Evolutionary conservation across 306 rosid genomes (phyloP).

Genomic region (Leucaena leucocephala): DNA sequence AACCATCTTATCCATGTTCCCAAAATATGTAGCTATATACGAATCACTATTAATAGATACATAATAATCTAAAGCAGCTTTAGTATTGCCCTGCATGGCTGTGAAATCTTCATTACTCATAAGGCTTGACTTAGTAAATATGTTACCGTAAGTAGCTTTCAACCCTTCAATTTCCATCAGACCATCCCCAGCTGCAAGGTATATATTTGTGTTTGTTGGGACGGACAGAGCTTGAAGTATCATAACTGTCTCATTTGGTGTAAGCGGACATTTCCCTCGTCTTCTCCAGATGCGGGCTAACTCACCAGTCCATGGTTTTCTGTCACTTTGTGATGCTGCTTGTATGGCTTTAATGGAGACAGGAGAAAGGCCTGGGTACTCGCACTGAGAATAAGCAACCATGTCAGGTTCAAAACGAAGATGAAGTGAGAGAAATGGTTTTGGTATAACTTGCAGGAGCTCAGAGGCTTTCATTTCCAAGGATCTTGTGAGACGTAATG

Average conservation of each 20-base stretch:
- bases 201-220: constrained; percentile 71
- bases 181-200: constrained; percentile 94
- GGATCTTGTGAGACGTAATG: constrained; percentile 72
- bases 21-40: constrained; percentile 81
- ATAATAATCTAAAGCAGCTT: constrained; percentile 92
- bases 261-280: constrained; percentile 89
- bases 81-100: constrained; percentile 93
- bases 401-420: constrained; percentile 95
- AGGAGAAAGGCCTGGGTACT: constrained; percentile 67
- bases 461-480: constrained; percentile 81
- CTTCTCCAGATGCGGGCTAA: constrained; percentile 74
- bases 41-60: constrained; percentile 90
- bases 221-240: constrained; percentile 76
- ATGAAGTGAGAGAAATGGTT: constrained; percentile 87
- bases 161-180: constrained; percentile 85
- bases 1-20: constrained; percentile 99
- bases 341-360: constrained; percentile 67
- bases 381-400: constrained; percentile 96
- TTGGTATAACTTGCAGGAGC: constrained; percentile 89
- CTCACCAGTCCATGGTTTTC: constrained; percentile 93
- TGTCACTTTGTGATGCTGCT: constrained; percentile 59
- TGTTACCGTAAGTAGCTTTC: constrained; percentile 58
- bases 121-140: constrained; percentile 78
- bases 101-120: constrained; percentile 77
- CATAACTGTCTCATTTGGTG: constrained; percentile 83